A percentile compares a stretch with the other conserved stretches of the same genome.
These are phyloP conservation scores for Cryptococcus sp. DNA, from an alignment of 1,284 basidiomycete species.

Conservation along the genomic window DNA sequence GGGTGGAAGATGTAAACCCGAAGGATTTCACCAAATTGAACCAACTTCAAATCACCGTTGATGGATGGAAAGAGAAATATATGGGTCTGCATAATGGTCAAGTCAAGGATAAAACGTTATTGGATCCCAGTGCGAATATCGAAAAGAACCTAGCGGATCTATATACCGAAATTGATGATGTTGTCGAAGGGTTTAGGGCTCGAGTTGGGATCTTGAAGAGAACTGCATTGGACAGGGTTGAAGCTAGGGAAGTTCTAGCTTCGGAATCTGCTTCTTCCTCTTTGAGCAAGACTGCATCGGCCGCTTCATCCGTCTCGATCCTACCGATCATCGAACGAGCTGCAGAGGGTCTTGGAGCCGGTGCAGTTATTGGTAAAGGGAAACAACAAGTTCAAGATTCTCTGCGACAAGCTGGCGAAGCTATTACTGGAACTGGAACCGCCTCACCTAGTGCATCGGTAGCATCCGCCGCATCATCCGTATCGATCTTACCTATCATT, in stretches of 20 bases:
- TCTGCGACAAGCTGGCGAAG: constrained; percentile 18
- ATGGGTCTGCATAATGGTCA: constrained; percentile 22
- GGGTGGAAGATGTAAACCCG: constrained; percentile 19
- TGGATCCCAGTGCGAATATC: constrained; percentile 12
- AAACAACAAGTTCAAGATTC: constrained; percentile 40
- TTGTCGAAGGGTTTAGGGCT: constrained; percentile 30
- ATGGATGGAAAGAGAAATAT: constrained; percentile 31
- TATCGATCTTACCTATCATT: constrained; percentile 26
- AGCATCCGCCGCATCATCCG: constrained; percentile 11
- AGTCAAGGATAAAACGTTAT: constrained; percentile 17
- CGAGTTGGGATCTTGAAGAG: constrained; percentile 23
- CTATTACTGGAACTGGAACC: constrained; percentile 9
- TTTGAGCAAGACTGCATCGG: not conserved
- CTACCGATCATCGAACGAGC: constrained; percentile 18
- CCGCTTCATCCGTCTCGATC: constrained; percentile 24
- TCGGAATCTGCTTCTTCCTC: constrained; percentile 7
- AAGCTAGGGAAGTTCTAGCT: constrained; percentile 29
- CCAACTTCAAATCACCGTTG: constrained; percentile 14
- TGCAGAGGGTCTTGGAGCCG: constrained; percentile 9
- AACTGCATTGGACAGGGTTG: constrained; percentile 32
- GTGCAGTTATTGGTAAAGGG: constrained; percentile 35
- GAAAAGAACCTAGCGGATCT: constrained; percentile 20
- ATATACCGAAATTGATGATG: constrained; percentile 33
- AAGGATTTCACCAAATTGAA: constrained; percentile 27
- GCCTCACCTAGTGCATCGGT: no score